phyloP scores from a whole-genome alignment of 768 basidiomycete genomes.

The Lyophyllum semitale region DNA sequence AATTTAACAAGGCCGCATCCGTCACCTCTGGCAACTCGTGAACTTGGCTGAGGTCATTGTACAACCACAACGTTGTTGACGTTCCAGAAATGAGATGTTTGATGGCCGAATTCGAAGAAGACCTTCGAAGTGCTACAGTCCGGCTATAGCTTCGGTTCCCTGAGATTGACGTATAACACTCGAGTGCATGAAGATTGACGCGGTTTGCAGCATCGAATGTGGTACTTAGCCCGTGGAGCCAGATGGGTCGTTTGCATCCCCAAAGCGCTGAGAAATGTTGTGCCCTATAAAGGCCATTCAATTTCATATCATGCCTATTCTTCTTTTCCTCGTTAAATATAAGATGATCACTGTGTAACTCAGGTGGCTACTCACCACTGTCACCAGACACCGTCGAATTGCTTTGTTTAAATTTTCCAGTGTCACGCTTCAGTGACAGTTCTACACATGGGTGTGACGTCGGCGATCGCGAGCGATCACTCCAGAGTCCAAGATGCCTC shows the following conservation, averaged over 20 bases:
- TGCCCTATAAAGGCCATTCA: neutral
- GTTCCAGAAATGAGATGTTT: slow-evolving; percentile 9
- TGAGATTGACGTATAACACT: no score
- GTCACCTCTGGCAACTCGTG: neutral
- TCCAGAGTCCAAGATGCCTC: neutral
- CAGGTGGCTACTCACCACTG: neutral
- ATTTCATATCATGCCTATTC: slow-evolving; percentile 11
- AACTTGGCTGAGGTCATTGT: neutral
- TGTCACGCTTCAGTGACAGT: neutral
- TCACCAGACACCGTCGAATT: no score
- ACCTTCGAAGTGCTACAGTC: neutral
- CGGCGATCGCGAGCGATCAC: no score
- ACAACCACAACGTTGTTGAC: slow-evolving; percentile 8
- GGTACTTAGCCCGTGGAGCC: neutral
- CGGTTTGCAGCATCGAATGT: neutral
- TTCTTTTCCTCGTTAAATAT: neutral
- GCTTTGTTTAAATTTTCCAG: neutral
- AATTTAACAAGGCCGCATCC: slow-evolving; percentile 11
- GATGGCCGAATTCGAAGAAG: slow-evolving; percentile 7
- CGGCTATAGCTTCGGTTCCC: no score
- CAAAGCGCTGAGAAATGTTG: neutral
- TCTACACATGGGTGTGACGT: neutral
- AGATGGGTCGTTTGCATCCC: neutral
- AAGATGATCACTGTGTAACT: neutral
- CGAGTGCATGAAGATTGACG: neutral